A percentile compares a stretch with the other conserved stretches of the same genome.
Evolutionary conservation across 2,329 filamentous ascomycete genomes (phyloP).

Genomic region (Aureobasidium sp.): DNA sequence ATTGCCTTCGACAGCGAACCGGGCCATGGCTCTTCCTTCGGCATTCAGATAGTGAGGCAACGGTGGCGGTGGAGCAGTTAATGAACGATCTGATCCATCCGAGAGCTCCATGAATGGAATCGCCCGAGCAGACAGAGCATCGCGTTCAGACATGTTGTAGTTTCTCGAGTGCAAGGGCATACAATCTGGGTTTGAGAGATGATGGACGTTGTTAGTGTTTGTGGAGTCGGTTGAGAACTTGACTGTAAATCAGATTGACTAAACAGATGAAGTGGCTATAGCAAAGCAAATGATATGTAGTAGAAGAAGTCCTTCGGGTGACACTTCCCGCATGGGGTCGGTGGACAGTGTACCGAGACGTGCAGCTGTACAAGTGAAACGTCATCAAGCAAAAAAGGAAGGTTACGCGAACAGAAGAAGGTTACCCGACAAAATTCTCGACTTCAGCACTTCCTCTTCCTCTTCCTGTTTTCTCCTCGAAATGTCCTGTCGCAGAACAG

Average conservation of each 20-base stretch:
- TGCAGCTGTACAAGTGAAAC: background rate
- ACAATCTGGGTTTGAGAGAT: background rate
- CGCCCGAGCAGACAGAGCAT: constrained; percentile 35
- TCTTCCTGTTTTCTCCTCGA: background rate
- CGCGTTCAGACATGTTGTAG: constrained; percentile 28
- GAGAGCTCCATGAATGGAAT: constrained; percentile 44
- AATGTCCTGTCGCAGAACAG: background rate
- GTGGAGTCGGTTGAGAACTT: background rate
- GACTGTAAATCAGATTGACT: background rate
- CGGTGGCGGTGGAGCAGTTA: constrained; percentile 37
- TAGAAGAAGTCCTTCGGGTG: background rate
- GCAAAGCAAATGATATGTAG: background rate
- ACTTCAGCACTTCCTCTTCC: background rate
- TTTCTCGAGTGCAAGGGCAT: background rate
- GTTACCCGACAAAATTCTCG: background rate
- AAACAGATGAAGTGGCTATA: background rate
- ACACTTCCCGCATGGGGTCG: constrained; percentile 1
- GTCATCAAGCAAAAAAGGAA: background rate
- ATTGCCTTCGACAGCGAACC: constrained; percentile 46
- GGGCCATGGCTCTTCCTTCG: constrained; percentile 35
- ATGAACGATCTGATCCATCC: constrained; percentile 31
- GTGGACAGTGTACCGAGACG: background rate
- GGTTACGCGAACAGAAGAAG: background rate
- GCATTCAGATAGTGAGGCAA: constrained; percentile 34
- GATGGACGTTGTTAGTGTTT: background rate